Evolutionary conservation across 2,329 filamentous ascomycete genomes (phyloP).

Genomic region (Xylaria sp.): DNA sequence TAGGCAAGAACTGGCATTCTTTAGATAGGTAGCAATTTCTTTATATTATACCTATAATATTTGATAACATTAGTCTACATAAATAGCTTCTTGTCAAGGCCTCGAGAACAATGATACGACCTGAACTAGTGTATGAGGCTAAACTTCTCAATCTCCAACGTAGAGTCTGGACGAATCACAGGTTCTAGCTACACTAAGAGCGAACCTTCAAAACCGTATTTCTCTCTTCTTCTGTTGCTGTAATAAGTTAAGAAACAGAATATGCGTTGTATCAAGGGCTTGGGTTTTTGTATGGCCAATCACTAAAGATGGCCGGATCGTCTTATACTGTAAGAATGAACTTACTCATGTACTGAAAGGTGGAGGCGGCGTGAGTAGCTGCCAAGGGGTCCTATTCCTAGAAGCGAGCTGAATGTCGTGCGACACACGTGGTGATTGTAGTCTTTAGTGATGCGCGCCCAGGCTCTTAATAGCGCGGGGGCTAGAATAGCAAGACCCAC

Average conservation of each 20-base stretch:
- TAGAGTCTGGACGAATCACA: neutral
- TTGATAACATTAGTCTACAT: neutral
- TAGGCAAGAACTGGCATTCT: neutral
- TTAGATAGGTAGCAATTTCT: neutral
- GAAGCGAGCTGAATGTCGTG: constrained; percentile 21
- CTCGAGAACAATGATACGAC: neutral
- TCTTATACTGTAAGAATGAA: neutral
- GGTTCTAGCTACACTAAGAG: neutral
- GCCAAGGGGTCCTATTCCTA: constrained; percentile 3
- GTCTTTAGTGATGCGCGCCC: constrained; percentile 16
- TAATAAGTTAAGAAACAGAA: neutral
- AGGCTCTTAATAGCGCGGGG: constrained; percentile 22
- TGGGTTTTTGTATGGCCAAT: neutral
- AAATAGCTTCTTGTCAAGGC: neutral
- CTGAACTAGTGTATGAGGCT: neutral
- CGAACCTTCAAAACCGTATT: neutral
- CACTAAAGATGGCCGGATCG: neutral
- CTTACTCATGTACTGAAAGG: constrained; percentile 3
- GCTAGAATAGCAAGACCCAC: constrained; percentile 8
- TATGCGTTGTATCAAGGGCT: neutral
- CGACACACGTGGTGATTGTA: constrained; percentile 27
- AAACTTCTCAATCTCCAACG: neutral
- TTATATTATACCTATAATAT: neutral
- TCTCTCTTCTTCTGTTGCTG: neutral
- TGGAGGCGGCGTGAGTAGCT: neutral